Conservation (phyloP, 1,284 basidiomycete species). For the Rhodotorula sp. region DNA sequence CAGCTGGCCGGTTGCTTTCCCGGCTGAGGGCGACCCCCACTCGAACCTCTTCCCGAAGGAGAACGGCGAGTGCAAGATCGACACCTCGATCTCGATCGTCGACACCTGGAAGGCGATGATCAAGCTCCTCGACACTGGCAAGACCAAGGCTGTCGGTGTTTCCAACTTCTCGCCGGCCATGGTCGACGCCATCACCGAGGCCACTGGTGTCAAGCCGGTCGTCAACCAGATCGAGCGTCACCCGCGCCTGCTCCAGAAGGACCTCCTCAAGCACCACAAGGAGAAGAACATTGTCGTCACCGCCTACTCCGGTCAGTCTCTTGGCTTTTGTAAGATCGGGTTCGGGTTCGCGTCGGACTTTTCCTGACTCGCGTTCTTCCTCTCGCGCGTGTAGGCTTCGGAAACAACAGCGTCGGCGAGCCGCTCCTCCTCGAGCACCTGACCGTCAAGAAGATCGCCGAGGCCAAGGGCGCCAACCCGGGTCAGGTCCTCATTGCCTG, state of each 20-base stretch:
- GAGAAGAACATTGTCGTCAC: slow-evolving; percentile 37
- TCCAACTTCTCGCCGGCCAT: slow-evolving; percentile 43
- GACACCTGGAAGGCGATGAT: slow-evolving; percentile 84
- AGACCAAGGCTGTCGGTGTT: slow-evolving; percentile 38
- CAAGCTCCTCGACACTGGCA: slow-evolving; percentile 54
- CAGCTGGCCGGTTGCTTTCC: slow-evolving; percentile 73
- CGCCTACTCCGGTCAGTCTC: background rate
- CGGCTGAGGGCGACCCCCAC: slow-evolving; percentile 35
- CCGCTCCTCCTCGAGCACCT: slow-evolving; percentile 46
- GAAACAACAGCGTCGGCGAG: slow-evolving; percentile 46
- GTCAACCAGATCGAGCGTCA: slow-evolving; percentile 39
- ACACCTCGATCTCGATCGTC: slow-evolving; percentile 62
- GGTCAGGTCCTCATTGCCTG: slow-evolving; percentile 48
- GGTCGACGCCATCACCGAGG: slow-evolving; percentile 40
- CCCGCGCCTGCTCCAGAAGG: slow-evolving; percentile 37
- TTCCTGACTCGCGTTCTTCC: background rate
- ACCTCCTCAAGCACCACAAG: slow-evolving; percentile 40
- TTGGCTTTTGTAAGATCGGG: background rate
- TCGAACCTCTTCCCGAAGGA: slow-evolving; percentile 57
- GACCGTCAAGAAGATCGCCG: slow-evolving; percentile 48
- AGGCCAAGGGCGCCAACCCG: slow-evolving; percentile 40
- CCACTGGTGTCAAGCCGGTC: slow-evolving; percentile 39
- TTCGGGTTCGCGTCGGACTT: background rate
- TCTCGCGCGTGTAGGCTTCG: slow-evolving; percentile 44
- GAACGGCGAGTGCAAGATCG: slow-evolving; percentile 57